These are phyloP conservation scores for Raphanus hybrid DNA, from an alignment of 441 rosid genomes.

Conservation along the genomic window DNA sequence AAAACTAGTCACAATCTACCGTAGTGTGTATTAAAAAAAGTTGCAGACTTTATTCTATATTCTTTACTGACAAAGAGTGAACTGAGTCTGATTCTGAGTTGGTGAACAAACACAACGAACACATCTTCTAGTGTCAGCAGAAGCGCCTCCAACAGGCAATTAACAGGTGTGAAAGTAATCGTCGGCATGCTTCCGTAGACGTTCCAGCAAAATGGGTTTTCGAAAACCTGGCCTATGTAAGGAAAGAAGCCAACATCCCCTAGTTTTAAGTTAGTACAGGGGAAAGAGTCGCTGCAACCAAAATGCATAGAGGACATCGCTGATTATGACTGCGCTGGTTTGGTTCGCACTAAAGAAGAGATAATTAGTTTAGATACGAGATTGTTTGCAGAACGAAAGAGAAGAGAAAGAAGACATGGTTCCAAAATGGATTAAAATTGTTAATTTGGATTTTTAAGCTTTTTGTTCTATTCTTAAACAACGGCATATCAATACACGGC, in stretches of 20 bases:
- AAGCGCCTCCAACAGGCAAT: conserved; percentile 62
- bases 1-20: background rate
- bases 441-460: background rate
- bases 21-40: background rate
- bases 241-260: conserved; percentile 66
- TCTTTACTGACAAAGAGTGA: background rate
- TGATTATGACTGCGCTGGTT: conserved; percentile 64
- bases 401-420: no score
- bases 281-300: conserved; percentile 74
- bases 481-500: background rate
- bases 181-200: conserved; percentile 64
- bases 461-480: background rate
- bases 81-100: conserved; percentile 10
- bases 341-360: conserved; percentile 53
- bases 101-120: conserved; percentile 28
- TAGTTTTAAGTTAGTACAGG: conserved; percentile 73
- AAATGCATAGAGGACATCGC: conserved; percentile 63
- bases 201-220: conserved; percentile 77
- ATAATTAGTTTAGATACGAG: no score
- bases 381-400: no score
- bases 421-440: no score
- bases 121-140: conserved; percentile 41
- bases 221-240: conserved; percentile 45
- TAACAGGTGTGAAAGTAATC: conserved; percentile 61
- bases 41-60: background rate